Conservation (phyloP, 1,284 basidiomycete species). For the Naganishia albida region DNA sequence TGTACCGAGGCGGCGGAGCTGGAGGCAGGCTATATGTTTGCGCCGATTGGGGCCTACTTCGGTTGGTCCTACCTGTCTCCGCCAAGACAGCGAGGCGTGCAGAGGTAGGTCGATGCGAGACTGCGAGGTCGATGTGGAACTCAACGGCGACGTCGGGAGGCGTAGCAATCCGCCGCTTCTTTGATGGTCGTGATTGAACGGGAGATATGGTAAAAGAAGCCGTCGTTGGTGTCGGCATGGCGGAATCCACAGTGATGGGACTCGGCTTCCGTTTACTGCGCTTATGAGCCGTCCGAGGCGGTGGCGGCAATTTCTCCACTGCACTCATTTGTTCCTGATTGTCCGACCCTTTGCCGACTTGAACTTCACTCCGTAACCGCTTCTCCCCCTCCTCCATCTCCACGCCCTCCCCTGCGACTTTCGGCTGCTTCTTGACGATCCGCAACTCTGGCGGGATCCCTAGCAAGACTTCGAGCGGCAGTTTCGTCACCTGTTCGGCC, state of each 20-base stretch:
- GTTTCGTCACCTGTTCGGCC: not conserved
- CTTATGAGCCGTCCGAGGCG: constrained; percentile 33
- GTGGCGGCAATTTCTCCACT: constrained; percentile 37
- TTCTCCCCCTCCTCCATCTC: not conserved
- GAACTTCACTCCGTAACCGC: constrained; percentile 12
- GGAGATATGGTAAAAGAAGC: constrained; percentile 29
- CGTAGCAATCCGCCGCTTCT: not conserved
- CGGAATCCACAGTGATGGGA: constrained; percentile 9
- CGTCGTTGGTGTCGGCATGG: constrained; percentile 1
- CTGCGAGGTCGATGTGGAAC: constrained; percentile 4
- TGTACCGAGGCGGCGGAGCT: constrained; percentile 61
- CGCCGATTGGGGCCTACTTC: constrained; percentile 35
- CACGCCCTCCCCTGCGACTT: not conserved
- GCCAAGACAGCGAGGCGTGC: constrained; percentile 32
- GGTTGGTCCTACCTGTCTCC: constrained; percentile 35
- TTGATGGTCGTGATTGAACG: not conserved
- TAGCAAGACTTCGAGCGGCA: constrained; percentile 33
- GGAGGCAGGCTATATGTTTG: constrained; percentile 47
- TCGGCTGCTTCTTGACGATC: constrained; percentile 16
- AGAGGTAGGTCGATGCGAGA: constrained; percentile 33
- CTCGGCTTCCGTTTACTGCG: constrained; percentile 35
- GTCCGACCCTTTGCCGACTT: constrained; percentile 36
- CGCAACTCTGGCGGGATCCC: constrained; percentile 36
- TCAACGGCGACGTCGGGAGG: not conserved
- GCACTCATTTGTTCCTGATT: not conserved